These are phyloP conservation scores for Rheum nobile DNA, from an alignment of 148 eudicot species.

Conservation along the genomic window DNA sequence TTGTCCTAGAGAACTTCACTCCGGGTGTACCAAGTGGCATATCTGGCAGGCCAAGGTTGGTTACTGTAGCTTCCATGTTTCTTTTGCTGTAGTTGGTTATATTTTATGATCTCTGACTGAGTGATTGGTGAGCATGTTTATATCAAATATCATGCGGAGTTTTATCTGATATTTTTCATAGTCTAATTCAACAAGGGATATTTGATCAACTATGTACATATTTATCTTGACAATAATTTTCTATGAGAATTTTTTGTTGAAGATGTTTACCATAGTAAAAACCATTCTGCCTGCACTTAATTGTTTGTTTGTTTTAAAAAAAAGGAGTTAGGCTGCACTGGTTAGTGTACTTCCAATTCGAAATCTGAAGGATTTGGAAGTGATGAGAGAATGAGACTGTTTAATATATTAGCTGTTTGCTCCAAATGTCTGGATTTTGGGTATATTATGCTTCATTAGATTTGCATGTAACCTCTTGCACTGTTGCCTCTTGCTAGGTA, in stretches of 20 bases:
- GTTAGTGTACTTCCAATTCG: background rate
- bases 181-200: background rate
- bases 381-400: background rate
- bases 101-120: background rate
- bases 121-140: background rate
- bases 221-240: background rate
- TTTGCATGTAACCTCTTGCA: background rate
- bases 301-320: background rate
- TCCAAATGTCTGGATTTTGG: background rate
- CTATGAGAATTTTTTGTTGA: background rate
- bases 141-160: no score
- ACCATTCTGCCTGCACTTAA: background rate
- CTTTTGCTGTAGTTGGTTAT: background rate
- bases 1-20: constrained; percentile 65
- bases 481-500: background rate
- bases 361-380: background rate
- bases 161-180: background rate
- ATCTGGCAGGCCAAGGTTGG: constrained; percentile 76
- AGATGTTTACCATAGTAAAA: background rate
- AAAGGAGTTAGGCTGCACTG: background rate
- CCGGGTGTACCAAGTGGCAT: constrained; percentile 71
- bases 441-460: background rate
- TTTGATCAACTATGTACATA: background rate
- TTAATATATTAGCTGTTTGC: background rate
- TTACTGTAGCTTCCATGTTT: background rate